Conservation (phyloP, 1,284 basidiomycete genomes). For the Mycena sp. region DNA sequence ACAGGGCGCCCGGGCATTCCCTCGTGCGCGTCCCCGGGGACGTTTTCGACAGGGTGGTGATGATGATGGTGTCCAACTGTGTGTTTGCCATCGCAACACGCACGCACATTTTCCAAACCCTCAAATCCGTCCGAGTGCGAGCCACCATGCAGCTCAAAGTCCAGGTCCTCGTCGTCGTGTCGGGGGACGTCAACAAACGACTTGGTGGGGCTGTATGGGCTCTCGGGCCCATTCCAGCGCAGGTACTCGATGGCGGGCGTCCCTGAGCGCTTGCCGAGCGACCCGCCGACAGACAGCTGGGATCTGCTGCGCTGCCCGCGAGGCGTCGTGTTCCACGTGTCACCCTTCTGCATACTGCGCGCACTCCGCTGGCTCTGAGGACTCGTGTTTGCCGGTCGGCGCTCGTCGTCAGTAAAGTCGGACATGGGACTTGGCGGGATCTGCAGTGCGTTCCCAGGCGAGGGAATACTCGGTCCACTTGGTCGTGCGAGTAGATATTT, state of each 20-base stretch:
- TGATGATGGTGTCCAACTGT: conserved; percentile 77
- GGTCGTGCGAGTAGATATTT: conserved; percentile 86
- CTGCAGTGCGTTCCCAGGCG: conserved; percentile 53
- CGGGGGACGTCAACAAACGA: conserved; percentile 71
- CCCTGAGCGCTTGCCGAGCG: conserved; percentile 84
- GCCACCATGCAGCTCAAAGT: conserved; percentile 82
- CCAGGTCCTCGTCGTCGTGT: conserved; percentile 75
- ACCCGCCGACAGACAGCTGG: conserved; percentile 74
- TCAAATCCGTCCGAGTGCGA: conserved; percentile 88
- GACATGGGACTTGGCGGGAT: conserved; percentile 67
- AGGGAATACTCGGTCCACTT: conserved; percentile 50
- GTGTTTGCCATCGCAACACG: conserved; percentile 94
- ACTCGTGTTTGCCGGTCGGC: conserved; percentile 53
- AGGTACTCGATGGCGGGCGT: conserved; percentile 92
- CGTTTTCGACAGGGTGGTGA: conserved; percentile 54
- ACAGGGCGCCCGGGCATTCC: conserved; percentile 61
- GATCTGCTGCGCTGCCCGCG: conserved; percentile 80
- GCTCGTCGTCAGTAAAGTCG: conserved; percentile 64
- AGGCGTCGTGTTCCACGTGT: conserved; percentile 79
- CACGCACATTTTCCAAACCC: conserved; percentile 93
- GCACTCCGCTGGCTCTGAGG: conserved; percentile 77
- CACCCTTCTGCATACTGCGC: conserved; percentile 63
- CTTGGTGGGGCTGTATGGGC: conserved; percentile 72
- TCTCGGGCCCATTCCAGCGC: conserved; percentile 73
- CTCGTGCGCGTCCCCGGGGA: conserved; percentile 21